Evolutionary conservation across 139 green algal genomes (phyloP).

Genomic region (Chlorella sp.): DNA sequence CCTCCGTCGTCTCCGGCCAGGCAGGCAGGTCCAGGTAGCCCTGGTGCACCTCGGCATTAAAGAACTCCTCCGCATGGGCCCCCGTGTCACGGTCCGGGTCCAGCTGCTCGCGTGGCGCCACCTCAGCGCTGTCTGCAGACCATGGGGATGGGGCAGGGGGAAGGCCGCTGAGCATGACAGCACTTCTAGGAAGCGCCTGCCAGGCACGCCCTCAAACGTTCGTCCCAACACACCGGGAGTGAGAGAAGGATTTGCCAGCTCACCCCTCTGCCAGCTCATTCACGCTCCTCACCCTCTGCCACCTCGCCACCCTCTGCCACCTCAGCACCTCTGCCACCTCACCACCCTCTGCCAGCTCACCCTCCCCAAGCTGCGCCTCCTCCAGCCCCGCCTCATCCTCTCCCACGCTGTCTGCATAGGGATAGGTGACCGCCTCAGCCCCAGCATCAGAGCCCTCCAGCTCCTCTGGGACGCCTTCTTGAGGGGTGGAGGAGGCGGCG

Average conservation of each 20-base stretch:
- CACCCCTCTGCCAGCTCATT: too few species aligned
- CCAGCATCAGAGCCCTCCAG: neutral
- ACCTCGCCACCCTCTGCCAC: conserved; percentile 5
- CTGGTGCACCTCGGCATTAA: conserved; percentile 3
- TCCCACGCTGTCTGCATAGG: too few species aligned
- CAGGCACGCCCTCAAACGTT: too few species aligned
- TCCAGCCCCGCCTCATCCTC: neutral
- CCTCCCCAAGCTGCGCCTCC: neutral
- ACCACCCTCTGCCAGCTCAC: neutral
- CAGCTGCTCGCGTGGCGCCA: neutral
- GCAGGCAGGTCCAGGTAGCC: conserved; percentile 7
- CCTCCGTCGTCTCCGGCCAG: neutral
- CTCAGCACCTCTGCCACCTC: neutral
- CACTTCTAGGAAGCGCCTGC: too few species aligned
- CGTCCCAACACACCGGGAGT: too few species aligned
- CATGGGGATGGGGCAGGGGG: neutral
- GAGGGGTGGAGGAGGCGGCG: too few species aligned
- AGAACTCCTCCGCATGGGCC: neutral
- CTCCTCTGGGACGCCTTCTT: neutral
- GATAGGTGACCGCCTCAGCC: neutral
- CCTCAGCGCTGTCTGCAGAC: neutral
- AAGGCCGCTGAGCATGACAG: too few species aligned
- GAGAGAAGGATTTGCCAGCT: too few species aligned
- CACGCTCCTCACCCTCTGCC: neutral
- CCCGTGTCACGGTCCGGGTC: neutral